Conservation (phyloP, 2,329 filamentous ascomycete species). For the Thielaviopsis musarum region DNA sequence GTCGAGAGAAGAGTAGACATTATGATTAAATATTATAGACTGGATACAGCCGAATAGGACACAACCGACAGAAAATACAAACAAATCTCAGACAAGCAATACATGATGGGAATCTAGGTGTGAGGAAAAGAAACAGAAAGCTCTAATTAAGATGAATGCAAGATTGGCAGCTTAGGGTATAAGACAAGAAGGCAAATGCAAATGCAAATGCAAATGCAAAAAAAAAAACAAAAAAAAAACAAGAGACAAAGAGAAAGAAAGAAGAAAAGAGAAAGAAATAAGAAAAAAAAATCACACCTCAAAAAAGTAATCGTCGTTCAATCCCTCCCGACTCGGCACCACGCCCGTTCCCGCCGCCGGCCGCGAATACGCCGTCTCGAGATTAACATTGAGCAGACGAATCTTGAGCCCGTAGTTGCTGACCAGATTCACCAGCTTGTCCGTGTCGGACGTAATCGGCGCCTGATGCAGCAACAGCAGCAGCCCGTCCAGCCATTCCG, state of each 20-base stretch:
- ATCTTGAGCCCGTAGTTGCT: constrained; percentile 88
- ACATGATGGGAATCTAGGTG: not conserved
- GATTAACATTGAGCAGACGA: constrained; percentile 72
- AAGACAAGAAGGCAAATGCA: too few species aligned
- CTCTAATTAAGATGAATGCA: too few species aligned
- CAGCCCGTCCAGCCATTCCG: constrained; percentile 91
- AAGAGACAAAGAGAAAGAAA: not conserved
- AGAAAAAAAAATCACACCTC: constrained; percentile 35
- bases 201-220: not conserved
- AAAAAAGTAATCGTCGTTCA: constrained; percentile 91
- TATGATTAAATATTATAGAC: not conserved
- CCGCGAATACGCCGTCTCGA: constrained; percentile 58
- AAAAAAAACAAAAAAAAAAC: not conserved
- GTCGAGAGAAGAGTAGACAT: not conserved
- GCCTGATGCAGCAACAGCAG: constrained; percentile 90
- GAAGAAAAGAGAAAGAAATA: not conserved
- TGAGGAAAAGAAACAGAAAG: not conserved
- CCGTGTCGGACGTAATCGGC: constrained; percentile 93
- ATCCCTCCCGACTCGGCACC: constrained; percentile 64
- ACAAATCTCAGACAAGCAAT: too few species aligned
- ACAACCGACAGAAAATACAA: too few species aligned
- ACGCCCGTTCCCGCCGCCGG: constrained; percentile 52
- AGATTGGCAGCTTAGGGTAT: not conserved
- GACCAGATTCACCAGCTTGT: constrained; percentile 71
- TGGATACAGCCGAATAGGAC: too few species aligned